Conservation (phyloP, 192 early-diverging fungal species). For the Coemansia erecta region DNA sequence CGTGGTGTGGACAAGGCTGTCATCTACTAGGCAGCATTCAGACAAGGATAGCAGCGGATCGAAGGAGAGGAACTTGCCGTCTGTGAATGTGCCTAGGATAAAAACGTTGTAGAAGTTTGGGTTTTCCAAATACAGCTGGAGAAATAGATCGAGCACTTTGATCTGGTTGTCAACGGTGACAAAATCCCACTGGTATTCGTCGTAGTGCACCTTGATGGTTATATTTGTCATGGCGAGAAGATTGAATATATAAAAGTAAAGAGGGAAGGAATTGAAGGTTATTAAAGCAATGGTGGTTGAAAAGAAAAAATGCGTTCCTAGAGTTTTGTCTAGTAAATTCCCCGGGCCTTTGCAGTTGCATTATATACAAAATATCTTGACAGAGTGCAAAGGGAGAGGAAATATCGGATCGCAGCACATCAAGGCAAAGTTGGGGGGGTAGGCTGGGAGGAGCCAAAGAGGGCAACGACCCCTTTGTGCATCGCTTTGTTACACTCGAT, state of each 20-base stretch:
- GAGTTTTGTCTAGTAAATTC: neutral
- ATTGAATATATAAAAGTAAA: neutral
- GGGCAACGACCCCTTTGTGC: too few relatives aligned
- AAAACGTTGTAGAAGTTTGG: conserved; percentile 13
- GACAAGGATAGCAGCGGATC: neutral
- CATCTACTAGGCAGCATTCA: neutral
- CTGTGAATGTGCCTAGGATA: neutral
- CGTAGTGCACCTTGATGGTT: conserved; percentile 11
- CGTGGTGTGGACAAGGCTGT: conserved; percentile 3
- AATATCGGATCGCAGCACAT: too few relatives aligned
- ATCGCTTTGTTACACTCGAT: too few relatives aligned
- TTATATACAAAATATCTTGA: too few relatives aligned
- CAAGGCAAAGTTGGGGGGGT: too few relatives aligned
- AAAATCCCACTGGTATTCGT: conserved; percentile 13
- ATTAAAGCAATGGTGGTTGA: neutral
- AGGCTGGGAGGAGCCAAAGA: too few relatives aligned
- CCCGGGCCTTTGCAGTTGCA: too few relatives aligned
- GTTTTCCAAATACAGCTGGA: conserved; percentile 5
- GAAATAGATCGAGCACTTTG: conserved; percentile 4
- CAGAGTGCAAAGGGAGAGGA: too few relatives aligned
- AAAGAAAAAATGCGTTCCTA: neutral
- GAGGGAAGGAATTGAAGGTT: neutral
- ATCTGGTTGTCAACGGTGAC: conserved; percentile 1
- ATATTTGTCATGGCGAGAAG: conserved; percentile 4
- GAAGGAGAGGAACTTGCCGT: conserved; percentile 5